Percentiles rank a stretch among this genome's conserved stretches.
Evolutionary conservation across 2,329 filamentous ascomycete genomes (phyloP).

Genomic region (Trichoderma citrinoviride): DNA sequence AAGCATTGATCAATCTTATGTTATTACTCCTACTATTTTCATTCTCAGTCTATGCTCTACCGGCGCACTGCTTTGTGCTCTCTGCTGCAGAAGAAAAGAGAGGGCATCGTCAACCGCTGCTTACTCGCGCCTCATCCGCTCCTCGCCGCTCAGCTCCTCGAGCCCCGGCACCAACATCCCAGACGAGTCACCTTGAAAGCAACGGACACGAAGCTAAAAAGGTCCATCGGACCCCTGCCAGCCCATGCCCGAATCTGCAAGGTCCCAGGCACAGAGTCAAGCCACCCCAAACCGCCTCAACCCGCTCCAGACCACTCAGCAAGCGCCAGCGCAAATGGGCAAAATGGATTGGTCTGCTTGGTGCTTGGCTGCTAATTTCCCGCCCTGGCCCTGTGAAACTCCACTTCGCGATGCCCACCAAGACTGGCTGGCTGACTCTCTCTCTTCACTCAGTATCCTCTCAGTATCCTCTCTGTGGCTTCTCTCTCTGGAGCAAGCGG

Average conservation of each 20-base stretch:
- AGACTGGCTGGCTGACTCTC: not conserved
- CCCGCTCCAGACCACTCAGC: not conserved
- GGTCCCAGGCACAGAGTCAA: slow-evolving; percentile 15
- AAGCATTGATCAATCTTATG: not conserved
- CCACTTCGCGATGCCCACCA: slow-evolving; percentile 9
- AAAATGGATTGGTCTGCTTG: not conserved
- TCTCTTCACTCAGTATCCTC: too few relatives aligned
- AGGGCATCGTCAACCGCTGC: not conserved
- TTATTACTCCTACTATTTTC: not conserved
- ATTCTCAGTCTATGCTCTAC: not conserved
- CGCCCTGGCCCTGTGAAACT: not conserved
- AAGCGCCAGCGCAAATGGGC: not conserved
- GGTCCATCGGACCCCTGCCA: too few relatives aligned
- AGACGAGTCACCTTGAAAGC: slow-evolving; percentile 1
- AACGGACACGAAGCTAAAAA: slow-evolving; percentile 8
- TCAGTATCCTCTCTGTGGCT: too few relatives aligned
- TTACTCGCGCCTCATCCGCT: not conserved
- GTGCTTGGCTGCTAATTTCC: slow-evolving; percentile 15
- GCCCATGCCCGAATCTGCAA: slow-evolving; percentile 5
- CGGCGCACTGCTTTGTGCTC: not conserved
- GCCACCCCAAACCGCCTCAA: not conserved
- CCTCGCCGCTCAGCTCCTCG: not conserved
- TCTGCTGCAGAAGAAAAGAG: not conserved
- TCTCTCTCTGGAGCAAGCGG: not conserved
- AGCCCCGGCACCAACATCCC: not conserved